Percentiles rank a stretch among this genome's conserved stretches.
phyloP scores from a whole-genome alignment of 805 yeast genomes.

The Yamadazyma philogaea region DNA sequence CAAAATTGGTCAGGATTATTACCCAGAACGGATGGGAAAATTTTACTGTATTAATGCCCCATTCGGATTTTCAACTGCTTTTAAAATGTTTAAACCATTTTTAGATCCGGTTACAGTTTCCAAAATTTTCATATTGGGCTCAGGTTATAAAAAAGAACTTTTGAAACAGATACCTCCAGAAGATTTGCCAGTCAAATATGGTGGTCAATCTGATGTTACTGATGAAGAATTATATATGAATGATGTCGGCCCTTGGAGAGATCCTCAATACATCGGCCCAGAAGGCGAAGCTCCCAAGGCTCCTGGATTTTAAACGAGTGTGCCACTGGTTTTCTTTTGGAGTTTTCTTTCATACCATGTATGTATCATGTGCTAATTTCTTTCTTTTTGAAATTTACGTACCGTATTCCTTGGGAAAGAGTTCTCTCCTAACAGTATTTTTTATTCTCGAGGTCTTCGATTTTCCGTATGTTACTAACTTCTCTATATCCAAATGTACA shows the following conservation, averaged over 20 bases:
- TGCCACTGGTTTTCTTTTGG: background rate
- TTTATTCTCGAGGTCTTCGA: background rate
- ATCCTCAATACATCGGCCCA: conserved; percentile 80
- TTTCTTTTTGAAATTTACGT: background rate
- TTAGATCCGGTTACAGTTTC: conserved; percentile 97
- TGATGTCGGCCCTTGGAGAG: conserved; percentile 98
- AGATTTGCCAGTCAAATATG: conserved; percentile 87
- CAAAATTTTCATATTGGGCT: conserved; percentile 84
- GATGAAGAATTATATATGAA: conserved; percentile 82
- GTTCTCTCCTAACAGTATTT: background rate
- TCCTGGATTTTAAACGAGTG: background rate
- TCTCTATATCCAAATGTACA: background rate
- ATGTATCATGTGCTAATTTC: background rate
- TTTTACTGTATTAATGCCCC: conserved; percentile 96
- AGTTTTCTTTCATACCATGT: background rate
- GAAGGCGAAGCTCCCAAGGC: conserved; percentile 86
- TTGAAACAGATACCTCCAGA: conserved; percentile 90
- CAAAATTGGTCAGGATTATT: conserved; percentile 90
- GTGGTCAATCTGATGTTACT: conserved; percentile 70
- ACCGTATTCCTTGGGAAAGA: background rate
- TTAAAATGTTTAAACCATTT: conserved; percentile 86
- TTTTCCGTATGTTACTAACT: background rate
- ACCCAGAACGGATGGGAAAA: conserved; percentile 99
- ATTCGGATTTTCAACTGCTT: conserved; percentile 93
- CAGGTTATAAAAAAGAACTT: conserved; percentile 74